Evolutionary conservation across 768 basidiomycete genomes (phyloP), one percentile per base, ranked within the genome.

Genomic region (Termitomyces titanicus): DNA sequence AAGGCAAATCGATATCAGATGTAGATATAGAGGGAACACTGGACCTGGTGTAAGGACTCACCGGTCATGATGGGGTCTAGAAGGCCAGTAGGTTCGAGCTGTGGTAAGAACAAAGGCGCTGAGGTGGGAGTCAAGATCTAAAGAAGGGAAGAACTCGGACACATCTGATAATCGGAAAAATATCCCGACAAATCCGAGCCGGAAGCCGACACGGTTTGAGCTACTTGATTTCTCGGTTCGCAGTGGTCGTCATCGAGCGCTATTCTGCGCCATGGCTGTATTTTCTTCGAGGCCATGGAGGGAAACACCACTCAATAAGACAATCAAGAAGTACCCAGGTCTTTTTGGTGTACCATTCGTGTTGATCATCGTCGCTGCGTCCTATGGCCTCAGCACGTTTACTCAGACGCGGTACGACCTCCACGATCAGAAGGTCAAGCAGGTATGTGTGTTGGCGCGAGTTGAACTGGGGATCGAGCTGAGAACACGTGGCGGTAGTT

Each of bases 351-450:
- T 94, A 0, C 92, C 96, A 0, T 97, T 98, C 70, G 57, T 98
- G 8, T 66, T 88, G 61, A 75, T 94, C 60, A 88, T 97, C 70
- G 92, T 98, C 54, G 84, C 79, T 12, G 89, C 92, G 1, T 94
- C 91, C 17, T 98, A 88, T 66, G 93, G 85, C 6, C 73, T 99
- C 47, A 81, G 86, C 17, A 74, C 79, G 1, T 84, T 99, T 65
- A 94, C 94, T 0, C 91, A 94, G 69, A 95, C 91, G 27, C 79
- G 92, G 25, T 98, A 98, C 66, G 95, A 98, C 68, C 68, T 91
- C 58, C 89, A 95, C 29, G 85, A 89, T 66, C 82, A 88, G 71
- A 89, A 85, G 68, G 81, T 91, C 25, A 81, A 83, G 61, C 80
- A 83, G 74, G 88, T 88, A 56, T 51, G 78, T 54, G 24, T 13